Evolutionary conservation across 2,329 filamentous ascomycete species (phyloP).

Genomic region (Purpureocillium takamizusanense): DNA sequence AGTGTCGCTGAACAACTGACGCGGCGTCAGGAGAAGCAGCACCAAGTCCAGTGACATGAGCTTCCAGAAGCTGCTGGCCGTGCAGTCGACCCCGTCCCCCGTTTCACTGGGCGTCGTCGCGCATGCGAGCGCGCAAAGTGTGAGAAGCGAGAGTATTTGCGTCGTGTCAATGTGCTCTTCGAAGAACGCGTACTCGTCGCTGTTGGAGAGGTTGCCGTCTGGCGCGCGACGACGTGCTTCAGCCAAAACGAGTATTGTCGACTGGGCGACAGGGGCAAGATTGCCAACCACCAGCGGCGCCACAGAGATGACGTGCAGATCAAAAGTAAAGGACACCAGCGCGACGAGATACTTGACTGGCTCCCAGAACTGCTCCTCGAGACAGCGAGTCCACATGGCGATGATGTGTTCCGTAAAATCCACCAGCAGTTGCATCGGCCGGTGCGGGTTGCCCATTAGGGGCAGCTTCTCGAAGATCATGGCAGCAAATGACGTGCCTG

Average conservation of each 20-base stretch:
- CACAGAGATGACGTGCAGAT: slow-evolving; percentile 49
- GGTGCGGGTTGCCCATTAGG: slow-evolving; percentile 37
- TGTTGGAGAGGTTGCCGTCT: slow-evolving; percentile 37
- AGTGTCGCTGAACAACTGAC: slow-evolving; percentile 56
- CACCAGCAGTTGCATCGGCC: slow-evolving; percentile 47
- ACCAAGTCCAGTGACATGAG: slow-evolving; percentile 58
- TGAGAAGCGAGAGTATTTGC: slow-evolving; percentile 57
- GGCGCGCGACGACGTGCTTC: slow-evolving; percentile 44
- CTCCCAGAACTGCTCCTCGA: slow-evolving; percentile 51
- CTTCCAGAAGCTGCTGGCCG: slow-evolving; percentile 52
- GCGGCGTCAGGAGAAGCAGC: slow-evolving; percentile 56
- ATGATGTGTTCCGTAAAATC: slow-evolving; percentile 57
- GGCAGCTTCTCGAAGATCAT: slow-evolving; percentile 61
- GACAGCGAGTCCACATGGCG: slow-evolving; percentile 58
- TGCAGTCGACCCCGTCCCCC: slow-evolving; percentile 18
- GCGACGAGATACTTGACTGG: slow-evolving; percentile 59
- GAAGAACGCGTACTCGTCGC: slow-evolving; percentile 26
- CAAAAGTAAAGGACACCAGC: slow-evolving; percentile 54
- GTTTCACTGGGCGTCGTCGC: slow-evolving; percentile 25
- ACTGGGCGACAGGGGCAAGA: slow-evolving; percentile 45
- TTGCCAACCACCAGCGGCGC: slow-evolving; percentile 50
- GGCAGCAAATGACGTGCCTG: slow-evolving; percentile 50
- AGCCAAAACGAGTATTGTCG: slow-evolving; percentile 51
- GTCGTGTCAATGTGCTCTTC: slow-evolving; percentile 52
- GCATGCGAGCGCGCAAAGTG: slow-evolving; percentile 53